Base-by-base conservation (phyloP, 129 eudicot species). In the Chrysanthemum lavandulifolium region DNA sequence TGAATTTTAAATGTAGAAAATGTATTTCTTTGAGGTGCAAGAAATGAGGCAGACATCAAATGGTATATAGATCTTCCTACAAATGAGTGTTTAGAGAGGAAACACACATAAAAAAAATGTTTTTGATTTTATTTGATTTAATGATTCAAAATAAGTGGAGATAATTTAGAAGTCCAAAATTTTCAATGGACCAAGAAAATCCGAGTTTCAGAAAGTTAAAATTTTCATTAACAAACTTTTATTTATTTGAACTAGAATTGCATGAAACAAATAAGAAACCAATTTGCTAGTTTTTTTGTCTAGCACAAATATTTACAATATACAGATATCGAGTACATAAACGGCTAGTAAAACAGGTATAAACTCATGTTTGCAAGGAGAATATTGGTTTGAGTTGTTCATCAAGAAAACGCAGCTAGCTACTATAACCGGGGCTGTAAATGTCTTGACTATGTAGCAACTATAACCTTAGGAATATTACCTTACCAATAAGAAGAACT, bases 21-120 rank as follows among this genome's bases (percentile, higher is more conserved):
- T 3, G 23, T n/a, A 11, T 71, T 78, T 71, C 56, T 61, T 78
- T 78, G 67, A 65, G 31, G 62, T 71, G 77, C 73, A 78, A 71
- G 67, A 78, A 78, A 78, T 54, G 47, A 65, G 73, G 78, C 54
- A 72, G 78, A 65, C 63, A 65, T 56, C 68, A 45, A 78, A 72
- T 64, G 73, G 62, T 68, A 78, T 61, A 71, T 56, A 45, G 65
- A 78, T 78, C 73, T 78, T 65, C 77, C 66, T 25, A 27, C 52
- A 64, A 62, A 77, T 50, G 71, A 76, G 80, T 76, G 55, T 68
- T 31, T 60, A 33, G 65, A 70, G 65, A 51, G 62, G 14, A 19
- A 43, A 29, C 48, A 71, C 36, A 61, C 75, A 61, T 61, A 33
- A 77, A 14, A 63, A n/a, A 55, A 10, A 53, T 53, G 65, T 11